Percentiles rank a stretch among this genome's conserved stretches.
Evolutionary conservation across 768 basidiomycete genomes (phyloP).

Genomic region (Agaricus sinodeliciosus): DNA sequence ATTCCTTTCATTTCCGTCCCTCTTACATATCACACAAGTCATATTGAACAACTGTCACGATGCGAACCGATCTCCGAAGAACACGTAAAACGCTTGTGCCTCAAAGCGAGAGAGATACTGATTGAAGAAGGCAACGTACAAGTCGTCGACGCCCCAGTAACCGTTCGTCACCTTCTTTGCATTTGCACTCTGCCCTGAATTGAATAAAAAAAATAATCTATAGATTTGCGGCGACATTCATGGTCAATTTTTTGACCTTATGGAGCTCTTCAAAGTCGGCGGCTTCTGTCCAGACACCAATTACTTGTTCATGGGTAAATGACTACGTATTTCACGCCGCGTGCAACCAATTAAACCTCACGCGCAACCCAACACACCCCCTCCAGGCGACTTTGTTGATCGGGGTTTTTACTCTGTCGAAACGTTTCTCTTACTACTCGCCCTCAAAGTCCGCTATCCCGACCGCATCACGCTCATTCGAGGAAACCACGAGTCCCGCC

Average conservation of each 20-base stretch:
- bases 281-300: slow-evolving; percentile 90
- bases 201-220: too few relatives aligned
- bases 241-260: slow-evolving; percentile 93
- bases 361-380: slow-evolving; percentile 1
- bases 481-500: slow-evolving; percentile 96
- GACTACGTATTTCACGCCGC: slow-evolving; percentile 9
- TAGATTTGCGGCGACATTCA: slow-evolving; percentile 97
- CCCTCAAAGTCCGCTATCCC: slow-evolving; percentile 94
- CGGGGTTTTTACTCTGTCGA: slow-evolving; percentile 97
- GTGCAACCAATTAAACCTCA: neutral
- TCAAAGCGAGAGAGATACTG: slow-evolving; percentile 93
- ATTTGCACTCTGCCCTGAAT: too few relatives aligned
- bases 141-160: slow-evolving; percentile 91
- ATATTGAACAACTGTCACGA: slow-evolving; percentile 89
- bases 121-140: slow-evolving; percentile 99
- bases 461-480: slow-evolving; percentile 96
- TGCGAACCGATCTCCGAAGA: slow-evolving; percentile 96
- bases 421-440: slow-evolving; percentile 90
- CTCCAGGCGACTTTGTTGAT: slow-evolving; percentile 92
- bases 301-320: slow-evolving; percentile 92
- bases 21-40: slow-evolving; percentile 38
- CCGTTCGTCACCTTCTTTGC: too few relatives aligned
- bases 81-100: slow-evolving; percentile 90
- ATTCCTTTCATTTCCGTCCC: neutral
- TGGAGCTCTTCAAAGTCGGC: slow-evolving; percentile 93